Base-by-base conservation (phyloP, 2,329 filamentous ascomycete species). In the Chrysoporthe austroafricana region DNA sequence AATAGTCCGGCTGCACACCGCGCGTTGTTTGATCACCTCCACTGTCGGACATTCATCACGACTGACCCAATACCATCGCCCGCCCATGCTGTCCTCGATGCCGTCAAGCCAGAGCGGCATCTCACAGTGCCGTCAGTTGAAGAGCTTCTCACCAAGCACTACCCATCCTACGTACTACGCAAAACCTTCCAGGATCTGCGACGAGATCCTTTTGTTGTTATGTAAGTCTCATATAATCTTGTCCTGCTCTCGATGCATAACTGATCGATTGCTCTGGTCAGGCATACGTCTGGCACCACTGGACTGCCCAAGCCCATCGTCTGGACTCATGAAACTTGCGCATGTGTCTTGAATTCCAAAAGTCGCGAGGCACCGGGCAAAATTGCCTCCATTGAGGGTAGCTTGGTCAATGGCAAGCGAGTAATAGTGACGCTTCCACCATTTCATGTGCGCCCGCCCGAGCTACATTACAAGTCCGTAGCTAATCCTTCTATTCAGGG, bases 1-100 rank as follows among this genome's bases (percentile, higher is more conserved):
- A 81, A 80, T 54, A 80, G 77, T 48, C 63, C 71, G 6, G 74
- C 72, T 1, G 78, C 77, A 4, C 78, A 81, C 34, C 68, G 66
- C 7, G 69, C 68, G 6, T 71, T 80, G 0, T 74, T 81, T n/a
- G 63, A 71, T 4, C n/a, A 50, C 0, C 70, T 79, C 2, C 57
- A 73, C 3, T 80, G 78, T 66, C 71, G 69, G 2, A 76, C 70
- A 13, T 66, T 80, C 1, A 52, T 80, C 1, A 73, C 75, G 3
- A 69, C 76, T 0, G 70, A 71, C 34, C 74, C 77, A 0, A 66
- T 67, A 1, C 73, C 74, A 26, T 69, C 74, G 3, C 43, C 73
- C 0, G 71, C 72, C 0, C 56, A 42, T 0, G 54, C 73, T 0
- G 72, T 78, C 7, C 32, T 76, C 1, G 72, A 77, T 5, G 71